Conservation (phyloP, 2,329 filamentous ascomycete species). For the Amauroascus niger region DNA sequence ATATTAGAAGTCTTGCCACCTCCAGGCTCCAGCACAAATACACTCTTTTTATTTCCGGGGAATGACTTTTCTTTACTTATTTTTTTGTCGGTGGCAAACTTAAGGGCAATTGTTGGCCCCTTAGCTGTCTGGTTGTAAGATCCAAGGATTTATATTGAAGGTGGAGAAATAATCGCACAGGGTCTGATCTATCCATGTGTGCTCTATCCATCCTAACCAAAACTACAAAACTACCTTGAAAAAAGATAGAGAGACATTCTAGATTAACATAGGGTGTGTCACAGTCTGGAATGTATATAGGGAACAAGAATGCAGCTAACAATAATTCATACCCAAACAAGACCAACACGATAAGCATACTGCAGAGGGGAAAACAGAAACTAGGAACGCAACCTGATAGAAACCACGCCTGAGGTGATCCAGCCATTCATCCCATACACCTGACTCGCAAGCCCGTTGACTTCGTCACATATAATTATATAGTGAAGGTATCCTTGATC, state of each 20-base stretch:
- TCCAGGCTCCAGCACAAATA: too few relatives aligned
- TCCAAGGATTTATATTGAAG: background rate
- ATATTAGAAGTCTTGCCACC: too few relatives aligned
- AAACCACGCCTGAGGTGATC: background rate
- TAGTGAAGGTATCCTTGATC: slow-evolving; percentile 32
- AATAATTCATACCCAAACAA: slow-evolving; percentile 9
- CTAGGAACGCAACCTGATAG: background rate
- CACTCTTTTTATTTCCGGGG: too few relatives aligned
- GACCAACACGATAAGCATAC: background rate
- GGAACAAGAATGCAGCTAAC: slow-evolving; percentile 9
- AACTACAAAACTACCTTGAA: slow-evolving; percentile 9
- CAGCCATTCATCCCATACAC: slow-evolving; percentile 5
- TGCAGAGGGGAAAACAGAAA: background rate
- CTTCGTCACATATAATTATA: slow-evolving; percentile 26
- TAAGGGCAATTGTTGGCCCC: background rate
- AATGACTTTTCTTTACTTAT: too few relatives aligned
- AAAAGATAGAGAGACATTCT: slow-evolving; percentile 7
- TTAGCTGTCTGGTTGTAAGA: background rate
- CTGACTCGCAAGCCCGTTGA: slow-evolving; percentile 4
- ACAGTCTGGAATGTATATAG: slow-evolving; percentile 13
- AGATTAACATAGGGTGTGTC: slow-evolving; percentile 10
- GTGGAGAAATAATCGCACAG: background rate
- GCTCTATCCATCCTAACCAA: slow-evolving; percentile 11
- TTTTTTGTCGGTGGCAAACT: too few relatives aligned
- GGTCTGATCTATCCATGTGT: slow-evolving; percentile 6